Base-by-base conservation (phyloP, 2,329 filamentous ascomycete genomes). In the Talaromyces sp. region DNA sequence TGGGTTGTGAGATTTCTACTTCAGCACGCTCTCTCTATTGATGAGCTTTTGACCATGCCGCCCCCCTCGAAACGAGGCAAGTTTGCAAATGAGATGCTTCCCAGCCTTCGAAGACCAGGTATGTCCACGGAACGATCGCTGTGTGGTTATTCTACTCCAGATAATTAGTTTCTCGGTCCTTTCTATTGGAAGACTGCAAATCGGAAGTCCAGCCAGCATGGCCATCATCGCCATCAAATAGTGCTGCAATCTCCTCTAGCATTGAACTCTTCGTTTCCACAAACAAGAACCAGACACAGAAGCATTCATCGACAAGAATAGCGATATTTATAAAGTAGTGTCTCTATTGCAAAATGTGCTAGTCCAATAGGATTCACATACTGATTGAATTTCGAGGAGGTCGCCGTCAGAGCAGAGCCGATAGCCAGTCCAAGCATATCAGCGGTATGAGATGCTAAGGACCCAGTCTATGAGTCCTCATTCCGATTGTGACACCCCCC, bases 261-360 rank as follows among this genome's bases (percentile, higher is more conserved):
- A 72, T 75, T 25, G 67, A 55, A 58, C 75, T 64, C 67, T 75
- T 63, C 5, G 73, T 77, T 67, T 77, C 75, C 2, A 76, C 52
- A 69, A 67, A 61, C 67, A 67, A 63, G 50, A 71, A 68, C 61
- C 66, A 71, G 66, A 74, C 64, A 62, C 71, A 62, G 63, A 72
- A 39, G 67, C 70, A 62, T 62, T 71, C 18, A 65, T 73, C 35
- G 64, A 72, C 68, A 5, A 70, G 66, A 73, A 74, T 79, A 61
- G 72, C 73, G 73, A 44, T 44, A 44, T 44, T 21, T 23, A 44
- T 44, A 44, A 44, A 44, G 21, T 23, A 44, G 40, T 44, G 23
- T 44, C 18, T 44, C 40, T 18, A 44, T 44, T 44, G 40, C 40
- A 44, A 44, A n/a, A 23, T 44, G 18, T 5, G 18, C 40, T 18